Conservation (phyloP, 2,329 filamentous ascomycete genomes). For the Paecilomyces sp. region DNA sequence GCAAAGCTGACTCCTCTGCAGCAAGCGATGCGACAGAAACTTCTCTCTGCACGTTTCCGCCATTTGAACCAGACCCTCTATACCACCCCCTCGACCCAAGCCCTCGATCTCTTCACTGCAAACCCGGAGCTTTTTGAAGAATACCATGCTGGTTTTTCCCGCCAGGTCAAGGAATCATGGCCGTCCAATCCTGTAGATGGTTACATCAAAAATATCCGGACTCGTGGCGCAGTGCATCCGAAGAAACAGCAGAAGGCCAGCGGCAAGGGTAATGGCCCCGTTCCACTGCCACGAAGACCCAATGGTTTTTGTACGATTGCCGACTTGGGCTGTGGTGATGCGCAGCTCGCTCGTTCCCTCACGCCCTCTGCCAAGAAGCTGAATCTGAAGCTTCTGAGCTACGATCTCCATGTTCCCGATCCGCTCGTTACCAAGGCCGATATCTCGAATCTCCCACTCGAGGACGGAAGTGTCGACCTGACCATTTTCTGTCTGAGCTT, state of each 20-base stretch:
- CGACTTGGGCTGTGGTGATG: conserved; percentile 91
- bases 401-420: conserved; percentile 73
- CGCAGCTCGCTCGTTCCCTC: conserved; percentile 66
- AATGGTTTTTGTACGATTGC: conserved; percentile 70
- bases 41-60: conserved; percentile 90
- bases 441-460: conserved; percentile 73
- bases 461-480: conserved; percentile 70
- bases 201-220: conserved; percentile 66
- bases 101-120: conserved; percentile 73
- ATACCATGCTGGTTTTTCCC: conserved; percentile 93
- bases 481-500: conserved; percentile 92
- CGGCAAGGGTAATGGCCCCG: conserved; percentile 18
- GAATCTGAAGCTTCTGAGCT: conserved; percentile 70
- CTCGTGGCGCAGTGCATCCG: conserved; percentile 51
- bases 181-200: conserved; percentile 91
- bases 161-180: conserved; percentile 86
- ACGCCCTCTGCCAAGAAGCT: conserved; percentile 55
- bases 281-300: conserved; percentile 61
- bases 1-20: conserved; percentile 83
- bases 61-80: conserved; percentile 97
- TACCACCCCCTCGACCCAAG: conserved; percentile 76
- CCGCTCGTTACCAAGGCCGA: conserved; percentile 79
- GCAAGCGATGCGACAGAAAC: conserved; percentile 87
- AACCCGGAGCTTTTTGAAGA: conserved; percentile 92
- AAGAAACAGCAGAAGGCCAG: conserved; percentile 33